phyloP scores from a whole-genome alignment of 495 filamentous ascomycete species.

The Aspergillus kassunensis region DNA sequence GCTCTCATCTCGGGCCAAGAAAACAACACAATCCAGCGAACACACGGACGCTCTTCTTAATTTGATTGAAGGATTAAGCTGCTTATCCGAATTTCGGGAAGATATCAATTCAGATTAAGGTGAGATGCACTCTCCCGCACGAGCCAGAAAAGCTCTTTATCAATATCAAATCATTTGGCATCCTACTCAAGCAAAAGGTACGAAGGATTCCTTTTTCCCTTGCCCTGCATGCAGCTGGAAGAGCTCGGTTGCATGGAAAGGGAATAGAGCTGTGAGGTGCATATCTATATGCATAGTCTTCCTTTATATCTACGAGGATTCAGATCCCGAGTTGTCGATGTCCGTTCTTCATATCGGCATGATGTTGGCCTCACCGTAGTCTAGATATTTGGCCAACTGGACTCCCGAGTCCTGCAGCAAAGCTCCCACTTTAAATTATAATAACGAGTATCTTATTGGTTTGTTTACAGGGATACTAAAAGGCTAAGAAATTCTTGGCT shows the following conservation, averaged over 20 bases:
- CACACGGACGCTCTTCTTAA: not conserved
- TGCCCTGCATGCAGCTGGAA: not conserved
- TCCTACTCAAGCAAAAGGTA: not conserved
- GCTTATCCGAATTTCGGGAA: not conserved
- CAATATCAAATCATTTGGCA: too few species aligned
- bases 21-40: not conserved
- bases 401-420: not conserved
- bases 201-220: not conserved
- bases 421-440: not conserved
- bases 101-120: not conserved
- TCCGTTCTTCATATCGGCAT: not conserved
- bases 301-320: conserved; percentile 3
- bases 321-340: not conserved
- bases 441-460: not conserved
- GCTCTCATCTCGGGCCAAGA: conserved; percentile 6
- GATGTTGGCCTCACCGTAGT: not conserved
- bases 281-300: conserved; percentile 1
- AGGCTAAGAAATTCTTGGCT: not conserved
- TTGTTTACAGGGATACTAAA: not conserved
- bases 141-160: not conserved
- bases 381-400: too few species aligned
- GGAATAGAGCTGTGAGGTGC: not conserved
- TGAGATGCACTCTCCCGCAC: not conserved
- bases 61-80: not conserved
- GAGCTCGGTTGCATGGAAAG: conserved; percentile 1